These are phyloP conservation scores for Capsicum rhomboideum DNA, from an alignment of 257 asterid genomes.

Conservation along the genomic window DNA sequence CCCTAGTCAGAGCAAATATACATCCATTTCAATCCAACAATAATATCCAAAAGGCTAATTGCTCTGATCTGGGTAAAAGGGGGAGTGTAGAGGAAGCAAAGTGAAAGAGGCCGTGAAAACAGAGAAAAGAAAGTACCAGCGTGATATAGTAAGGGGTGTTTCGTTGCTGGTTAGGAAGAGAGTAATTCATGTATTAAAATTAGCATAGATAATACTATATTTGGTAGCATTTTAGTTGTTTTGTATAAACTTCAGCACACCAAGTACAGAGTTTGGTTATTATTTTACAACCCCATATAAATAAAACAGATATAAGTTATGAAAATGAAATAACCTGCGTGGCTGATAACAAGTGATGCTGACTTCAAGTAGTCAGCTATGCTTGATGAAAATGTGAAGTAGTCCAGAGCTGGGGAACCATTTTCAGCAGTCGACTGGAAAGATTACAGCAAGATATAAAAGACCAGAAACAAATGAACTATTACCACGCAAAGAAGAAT, in stretches of 20 bases:
- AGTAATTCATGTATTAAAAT: background rate
- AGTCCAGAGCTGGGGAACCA: slow-evolving; percentile 53
- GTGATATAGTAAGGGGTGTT: background rate
- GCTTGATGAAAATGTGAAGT: slow-evolving; percentile 84
- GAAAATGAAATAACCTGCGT: slow-evolving; percentile 43
- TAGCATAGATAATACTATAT: background rate
- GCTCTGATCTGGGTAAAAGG: background rate
- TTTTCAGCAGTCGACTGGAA: slow-evolving; percentile 62
- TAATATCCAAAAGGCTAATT: background rate
- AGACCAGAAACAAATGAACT: background rate
- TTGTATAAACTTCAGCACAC: background rate
- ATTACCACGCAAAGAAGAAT: background rate
- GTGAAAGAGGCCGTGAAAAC: background rate
- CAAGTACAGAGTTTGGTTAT: background rate
- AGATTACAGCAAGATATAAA: background rate
- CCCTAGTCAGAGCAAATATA: background rate
- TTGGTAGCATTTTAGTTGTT: background rate
- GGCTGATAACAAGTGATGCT: slow-evolving; percentile 90
- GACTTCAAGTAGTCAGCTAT: slow-evolving; percentile 75
- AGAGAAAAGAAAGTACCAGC: background rate
- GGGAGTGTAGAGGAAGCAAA: background rate
- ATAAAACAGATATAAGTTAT: background rate
- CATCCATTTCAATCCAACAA: background rate
- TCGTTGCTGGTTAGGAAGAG: background rate
- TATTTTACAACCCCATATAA: background rate